A percentile compares a stretch with the other conserved stretches of the same genome.
These are phyloP conservation scores for Claviceps sp. DNA, from an alignment of 2,329 filamentous ascomycete genomes.

Conservation along the genomic window DNA sequence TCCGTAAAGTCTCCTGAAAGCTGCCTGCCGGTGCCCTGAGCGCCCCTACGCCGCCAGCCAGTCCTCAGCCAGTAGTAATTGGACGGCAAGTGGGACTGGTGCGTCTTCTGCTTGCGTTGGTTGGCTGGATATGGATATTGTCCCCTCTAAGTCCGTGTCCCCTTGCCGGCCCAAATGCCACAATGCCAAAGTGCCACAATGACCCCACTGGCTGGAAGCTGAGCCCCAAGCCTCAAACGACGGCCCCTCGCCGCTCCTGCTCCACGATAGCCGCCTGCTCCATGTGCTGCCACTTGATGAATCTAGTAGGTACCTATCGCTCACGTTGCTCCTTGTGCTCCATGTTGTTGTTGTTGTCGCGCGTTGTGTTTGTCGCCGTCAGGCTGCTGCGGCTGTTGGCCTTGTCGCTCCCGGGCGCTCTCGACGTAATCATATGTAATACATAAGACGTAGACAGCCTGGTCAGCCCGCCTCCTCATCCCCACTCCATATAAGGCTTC, in stretches of 20 bases:
- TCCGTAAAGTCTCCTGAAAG: too few relatives aligned
- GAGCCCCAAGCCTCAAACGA: conserved; percentile 12
- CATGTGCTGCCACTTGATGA: background rate
- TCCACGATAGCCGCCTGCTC: background rate
- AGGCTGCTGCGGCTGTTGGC: background rate
- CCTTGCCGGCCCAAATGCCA: too few relatives aligned
- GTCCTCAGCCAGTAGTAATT: too few relatives aligned
- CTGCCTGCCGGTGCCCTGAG: too few relatives aligned
- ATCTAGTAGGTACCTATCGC: background rate
- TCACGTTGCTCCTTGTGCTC: background rate
- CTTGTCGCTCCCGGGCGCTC: background rate
- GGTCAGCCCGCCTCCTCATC: conserved; percentile 9
- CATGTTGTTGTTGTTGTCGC: conserved; percentile 1
- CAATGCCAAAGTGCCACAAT: too few relatives aligned
- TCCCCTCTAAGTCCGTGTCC: too few relatives aligned
- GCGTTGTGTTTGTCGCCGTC: too few relatives aligned
- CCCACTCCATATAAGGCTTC: conserved; percentile 6
- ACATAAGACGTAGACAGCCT: conserved; percentile 1
- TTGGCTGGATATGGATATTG: too few relatives aligned
- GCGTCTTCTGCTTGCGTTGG: too few relatives aligned
- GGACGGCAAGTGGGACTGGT: too few relatives aligned
- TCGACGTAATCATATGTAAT: background rate
- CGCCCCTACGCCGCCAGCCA: too few relatives aligned
- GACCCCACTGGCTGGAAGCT: conserved; percentile 7
- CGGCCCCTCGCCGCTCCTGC: background rate